Evolutionary conservation across 2,329 filamentous ascomycete species (phyloP), one percentile per base, ranked within the genome.

Genomic region (Ramularia endophylla): DNA sequence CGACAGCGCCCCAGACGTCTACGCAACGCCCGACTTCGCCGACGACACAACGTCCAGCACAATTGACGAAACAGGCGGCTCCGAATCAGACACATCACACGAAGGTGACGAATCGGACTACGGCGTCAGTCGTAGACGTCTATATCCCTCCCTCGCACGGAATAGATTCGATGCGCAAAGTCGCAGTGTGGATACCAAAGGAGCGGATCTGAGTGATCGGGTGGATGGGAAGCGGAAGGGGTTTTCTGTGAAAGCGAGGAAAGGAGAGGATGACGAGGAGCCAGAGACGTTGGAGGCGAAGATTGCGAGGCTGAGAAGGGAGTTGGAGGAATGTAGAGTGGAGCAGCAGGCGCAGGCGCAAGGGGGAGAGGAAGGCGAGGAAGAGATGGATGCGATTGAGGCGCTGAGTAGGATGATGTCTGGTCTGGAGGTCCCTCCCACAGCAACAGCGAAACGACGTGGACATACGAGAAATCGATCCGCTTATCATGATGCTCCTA

Each of bases 1-100:
- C 37, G 89, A 95, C 67, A 85, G 83, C 39, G 87, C 89, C 19
- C 90, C 89, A 52, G 92, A 97, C 60, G 87, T 95, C 57, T 98
- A 31, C 36, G 36, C 27, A 39, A 39, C 36, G 17, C 15, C 22
- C 12, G 36, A 30, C 36, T 30, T 17, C 36, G 16, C 18, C 27
- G 19, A 29, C 28, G 6, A 12, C 16, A 20, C 19, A 5, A 20
- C 28, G 3, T 9, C 13, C 27, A 48, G 43, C 37, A 52, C 41
- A 13, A 36, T n/a, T n/a, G n/a, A 40, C 20, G 46, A 43, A 22
- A 47, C 50, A 5, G 43, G 44, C 17, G 45, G 43, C 12, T 45
- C 42, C n/a, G 47, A 48, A 25, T 17, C 32, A 22, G 20, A 19
- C 12, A 36, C 44, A 5, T 52, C 50, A 6, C 45, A 50, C 7